Conservation (phyloP, 1,284 basidiomycete species). For the Sanghuangporus baumii region DNA sequence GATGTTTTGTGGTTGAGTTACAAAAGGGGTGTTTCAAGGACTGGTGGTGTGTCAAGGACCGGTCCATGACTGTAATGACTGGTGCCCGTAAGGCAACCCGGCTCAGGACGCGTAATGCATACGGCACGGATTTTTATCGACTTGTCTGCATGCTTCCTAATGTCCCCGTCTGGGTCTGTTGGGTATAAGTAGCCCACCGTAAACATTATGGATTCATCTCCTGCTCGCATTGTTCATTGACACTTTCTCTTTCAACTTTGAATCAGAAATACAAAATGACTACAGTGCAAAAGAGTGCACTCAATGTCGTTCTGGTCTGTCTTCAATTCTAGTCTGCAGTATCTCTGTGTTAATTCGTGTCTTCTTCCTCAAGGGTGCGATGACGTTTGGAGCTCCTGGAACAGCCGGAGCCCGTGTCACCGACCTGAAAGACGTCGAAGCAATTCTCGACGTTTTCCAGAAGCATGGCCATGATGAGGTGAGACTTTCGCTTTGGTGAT, state of each 20-base stretch:
- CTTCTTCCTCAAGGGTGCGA: slow-evolving; percentile 25
- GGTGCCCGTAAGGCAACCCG: too few species aligned
- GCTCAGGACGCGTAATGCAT: too few species aligned
- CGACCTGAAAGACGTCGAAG: slow-evolving; percentile 28
- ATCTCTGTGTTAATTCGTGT: background rate
- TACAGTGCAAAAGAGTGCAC: slow-evolving; percentile 8
- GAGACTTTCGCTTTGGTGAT: background rate
- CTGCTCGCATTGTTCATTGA: background rate
- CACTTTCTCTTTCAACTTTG: background rate
- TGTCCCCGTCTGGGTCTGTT: too few species aligned
- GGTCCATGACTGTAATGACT: too few species aligned
- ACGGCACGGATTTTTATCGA: too few species aligned
- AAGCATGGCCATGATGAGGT: slow-evolving; percentile 32
- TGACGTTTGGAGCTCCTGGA: slow-evolving; percentile 30
- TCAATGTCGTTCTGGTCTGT: slow-evolving; percentile 16
- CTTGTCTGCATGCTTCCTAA: too few species aligned
- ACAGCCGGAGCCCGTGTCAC: slow-evolving; percentile 24
- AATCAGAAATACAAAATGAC: background rate
- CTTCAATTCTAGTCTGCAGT: background rate
- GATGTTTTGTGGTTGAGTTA: too few species aligned
- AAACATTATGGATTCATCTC: too few species aligned
- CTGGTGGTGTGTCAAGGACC: too few species aligned
- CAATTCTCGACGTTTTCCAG: slow-evolving; percentile 33
- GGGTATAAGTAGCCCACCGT: too few species aligned
- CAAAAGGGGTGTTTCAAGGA: too few species aligned